Evolutionary conservation across 345 rosid genomes (phyloP), one percentile per base, ranked within the genome.

Genomic region (Populus deltoides): DNA sequence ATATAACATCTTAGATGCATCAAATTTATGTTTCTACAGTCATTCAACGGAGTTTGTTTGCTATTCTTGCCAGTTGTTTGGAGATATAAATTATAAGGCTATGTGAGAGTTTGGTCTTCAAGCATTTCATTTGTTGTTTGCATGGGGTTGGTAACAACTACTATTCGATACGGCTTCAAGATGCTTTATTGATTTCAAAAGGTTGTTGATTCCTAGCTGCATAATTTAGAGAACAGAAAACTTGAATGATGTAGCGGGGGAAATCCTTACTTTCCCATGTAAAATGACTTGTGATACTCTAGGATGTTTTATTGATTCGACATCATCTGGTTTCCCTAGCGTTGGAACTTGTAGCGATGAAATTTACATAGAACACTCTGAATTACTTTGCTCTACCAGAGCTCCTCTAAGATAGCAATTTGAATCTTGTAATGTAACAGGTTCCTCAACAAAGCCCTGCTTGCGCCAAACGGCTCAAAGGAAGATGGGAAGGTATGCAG

Each of bases 391-490:
- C 35, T 17, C 17, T 12, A 17, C 20, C 20, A 38, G 16, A 75
- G 25, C 65, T 41, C 45, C 59, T 57, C 25, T 75, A 22, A 24
- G 5, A 36, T 11, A 6, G 22, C 62, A 38, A 38, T 27, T 27
- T 45, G n/a, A 8, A 33, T 77, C 11, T 53, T 66, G 27, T 53
- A 7, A 66, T 53, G 45, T 35, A 57, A 36, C 78, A 81, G 81
- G 78, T 77, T 73, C 22, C 80, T 81, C 29, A 73, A 81, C 70
- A 81, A 77, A 39, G 78, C 84, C 36, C 36, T 81, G 65, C 75
- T 81, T 57, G 57, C 73, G 17, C 73, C 77, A 55, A 63, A 66
- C 55, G 73, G 77, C 43, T 66, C 70, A 3, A 53, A 43, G 53
- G 53, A 25, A 61, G 72, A 24, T 65, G 72, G 53, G 63, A 75